Evolutionary conservation across 2,329 filamentous ascomycete genomes (phyloP).

Genomic region (Cytospora paraplurivora): DNA sequence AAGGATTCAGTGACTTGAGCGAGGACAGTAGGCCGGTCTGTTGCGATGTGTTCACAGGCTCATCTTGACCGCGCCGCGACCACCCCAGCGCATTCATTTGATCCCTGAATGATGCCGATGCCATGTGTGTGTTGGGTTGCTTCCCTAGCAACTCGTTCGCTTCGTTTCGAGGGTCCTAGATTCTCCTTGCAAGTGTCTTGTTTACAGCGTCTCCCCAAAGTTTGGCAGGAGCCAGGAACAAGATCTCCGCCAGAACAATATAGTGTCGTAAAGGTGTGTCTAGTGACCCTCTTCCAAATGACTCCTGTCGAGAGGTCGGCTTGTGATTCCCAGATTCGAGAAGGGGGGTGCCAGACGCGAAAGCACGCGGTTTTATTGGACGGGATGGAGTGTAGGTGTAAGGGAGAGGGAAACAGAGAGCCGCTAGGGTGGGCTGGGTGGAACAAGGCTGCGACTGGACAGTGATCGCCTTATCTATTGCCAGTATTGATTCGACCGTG

Average conservation of each 20-base stretch:
- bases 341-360: constrained; percentile 28
- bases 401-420: constrained; percentile 29
- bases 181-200: neutral
- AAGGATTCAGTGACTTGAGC: constrained; percentile 85
- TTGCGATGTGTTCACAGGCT: constrained; percentile 72
- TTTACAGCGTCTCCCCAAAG: constrained; percentile 1
- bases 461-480: constrained; percentile 16
- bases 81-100: constrained; percentile 94
- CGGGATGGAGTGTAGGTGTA: constrained; percentile 24
- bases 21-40: constrained; percentile 76
- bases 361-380: constrained; percentile 30
- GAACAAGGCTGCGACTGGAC: constrained; percentile 24
- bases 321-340: constrained; percentile 32
- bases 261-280: constrained; percentile 32
- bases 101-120: constrained; percentile 86
- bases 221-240: constrained; percentile 11
- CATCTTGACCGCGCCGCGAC: constrained; percentile 80
- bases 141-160: neutral
- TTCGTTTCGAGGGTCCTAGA: constrained; percentile 19
- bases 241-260: constrained; percentile 22
- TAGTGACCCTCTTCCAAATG: constrained; percentile 33
- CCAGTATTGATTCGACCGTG: constrained; percentile 14
- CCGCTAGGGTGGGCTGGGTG: constrained; percentile 29
- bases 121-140: constrained; percentile 56
- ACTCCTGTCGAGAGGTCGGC: constrained; percentile 32